Evolutionary conservation across 2,329 filamentous ascomycete genomes (phyloP).

Genomic region (Chalaropsis thielavioides): DNA sequence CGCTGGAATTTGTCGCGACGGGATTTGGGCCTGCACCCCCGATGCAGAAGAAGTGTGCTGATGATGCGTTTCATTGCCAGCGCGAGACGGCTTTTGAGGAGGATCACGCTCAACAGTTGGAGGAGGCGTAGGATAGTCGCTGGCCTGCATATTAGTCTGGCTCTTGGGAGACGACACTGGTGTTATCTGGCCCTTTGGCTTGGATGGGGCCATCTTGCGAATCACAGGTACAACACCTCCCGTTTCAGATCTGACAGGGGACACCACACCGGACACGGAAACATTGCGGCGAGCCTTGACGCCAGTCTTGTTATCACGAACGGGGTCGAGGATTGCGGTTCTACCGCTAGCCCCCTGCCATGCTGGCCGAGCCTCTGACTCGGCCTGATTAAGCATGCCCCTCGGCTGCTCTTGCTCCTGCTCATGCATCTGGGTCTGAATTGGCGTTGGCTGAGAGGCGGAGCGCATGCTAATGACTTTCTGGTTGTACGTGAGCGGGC

Average conservation of each 20-base stretch:
- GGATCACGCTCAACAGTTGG: slow-evolving; percentile 14
- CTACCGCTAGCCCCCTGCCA: slow-evolving; percentile 65
- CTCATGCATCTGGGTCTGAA: background rate
- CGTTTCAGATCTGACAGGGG: slow-evolving; percentile 13
- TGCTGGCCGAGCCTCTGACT: slow-evolving; percentile 34
- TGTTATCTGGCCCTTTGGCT: background rate
- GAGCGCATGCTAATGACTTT: slow-evolving; percentile 29
- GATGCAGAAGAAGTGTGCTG: background rate
- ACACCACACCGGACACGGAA: slow-evolving; percentile 9
- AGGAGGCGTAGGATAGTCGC: slow-evolving; percentile 15
- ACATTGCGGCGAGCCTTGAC: slow-evolving; percentile 11
- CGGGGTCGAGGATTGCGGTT: slow-evolving; percentile 46
- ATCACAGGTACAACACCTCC: slow-evolving; percentile 9
- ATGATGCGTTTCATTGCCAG: slow-evolving; percentile 18
- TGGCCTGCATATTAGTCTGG: background rate
- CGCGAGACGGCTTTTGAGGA: slow-evolving; percentile 19
- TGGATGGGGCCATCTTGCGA: slow-evolving; percentile 15
- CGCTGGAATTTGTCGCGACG: slow-evolving; percentile 3
- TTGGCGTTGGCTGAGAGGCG: slow-evolving; percentile 1
- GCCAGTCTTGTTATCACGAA: slow-evolving; percentile 36
- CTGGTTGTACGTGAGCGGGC: background rate
- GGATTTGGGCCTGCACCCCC: slow-evolving; percentile 9
- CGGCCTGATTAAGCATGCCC: background rate
- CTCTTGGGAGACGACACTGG: slow-evolving; percentile 11
- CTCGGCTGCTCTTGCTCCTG: background rate